These are phyloP conservation scores for Sisymbrium altissimum DNA, from an alignment of 345 rosid genomes.

Conservation along the genomic window DNA sequence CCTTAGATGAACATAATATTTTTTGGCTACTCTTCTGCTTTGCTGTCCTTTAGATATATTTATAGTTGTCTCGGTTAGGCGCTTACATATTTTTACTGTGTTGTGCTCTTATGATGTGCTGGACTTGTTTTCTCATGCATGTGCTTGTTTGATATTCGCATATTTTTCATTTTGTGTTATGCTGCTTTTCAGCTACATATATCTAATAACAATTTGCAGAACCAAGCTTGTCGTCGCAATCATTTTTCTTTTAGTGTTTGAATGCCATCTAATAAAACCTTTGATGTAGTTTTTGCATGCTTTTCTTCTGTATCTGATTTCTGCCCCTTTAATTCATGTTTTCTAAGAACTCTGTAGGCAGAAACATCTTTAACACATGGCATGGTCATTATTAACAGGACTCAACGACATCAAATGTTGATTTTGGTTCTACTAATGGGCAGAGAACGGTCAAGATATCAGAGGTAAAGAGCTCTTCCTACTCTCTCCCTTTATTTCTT, in stretches of 20 bases:
- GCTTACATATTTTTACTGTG: neutral
- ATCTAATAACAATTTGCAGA: neutral
- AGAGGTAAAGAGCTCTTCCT: slow-evolving; percentile 57
- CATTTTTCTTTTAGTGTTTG: neutral
- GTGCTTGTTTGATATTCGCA: neutral
- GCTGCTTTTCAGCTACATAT: neutral
- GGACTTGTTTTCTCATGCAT: slow-evolving; percentile 15
- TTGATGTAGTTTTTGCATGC: slow-evolving; percentile 15
- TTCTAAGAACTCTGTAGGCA: neutral
- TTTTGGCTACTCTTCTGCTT: slow-evolving; percentile 10
- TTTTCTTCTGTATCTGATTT: neutral
- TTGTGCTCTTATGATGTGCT: slow-evolving; percentile 3
- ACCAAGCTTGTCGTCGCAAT: neutral
- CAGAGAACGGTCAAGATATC: slow-evolving; percentile 49
- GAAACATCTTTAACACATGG: slow-evolving; percentile 18
- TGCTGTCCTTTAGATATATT: neutral
- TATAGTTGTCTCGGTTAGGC: neutral
- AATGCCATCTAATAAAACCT: neutral
- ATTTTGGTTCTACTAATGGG: slow-evolving; percentile 74
- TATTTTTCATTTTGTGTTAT: neutral
- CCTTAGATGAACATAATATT: neutral
- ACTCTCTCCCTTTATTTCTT: slow-evolving; percentile 12
- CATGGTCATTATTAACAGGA: slow-evolving; percentile 42
- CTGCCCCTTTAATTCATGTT: neutral
- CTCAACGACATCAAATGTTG: slow-evolving; percentile 46